Percentiles rank a stretch among this genome's conserved stretches.
These are phyloP conservation scores for Amaranthus tricolor DNA, from an alignment of 179 eudicot species.

Conservation along the genomic window DNA sequence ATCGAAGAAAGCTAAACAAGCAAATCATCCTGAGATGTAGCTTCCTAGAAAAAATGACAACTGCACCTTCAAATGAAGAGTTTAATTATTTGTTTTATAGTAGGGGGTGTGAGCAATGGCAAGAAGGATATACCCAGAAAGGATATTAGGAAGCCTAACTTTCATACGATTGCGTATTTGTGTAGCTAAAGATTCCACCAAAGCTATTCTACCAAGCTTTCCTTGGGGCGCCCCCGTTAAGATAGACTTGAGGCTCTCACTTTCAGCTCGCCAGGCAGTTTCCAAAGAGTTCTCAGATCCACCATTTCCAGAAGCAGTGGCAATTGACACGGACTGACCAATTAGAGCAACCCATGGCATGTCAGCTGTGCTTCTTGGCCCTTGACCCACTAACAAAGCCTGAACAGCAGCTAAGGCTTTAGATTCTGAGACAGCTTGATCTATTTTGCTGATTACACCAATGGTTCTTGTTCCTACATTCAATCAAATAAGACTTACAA, in stretches of 20 bases:
- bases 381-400: conserved; percentile 90
- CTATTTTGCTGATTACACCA: conserved; percentile 97
- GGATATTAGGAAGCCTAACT: conserved; percentile 88
- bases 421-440: conserved; percentile 91
- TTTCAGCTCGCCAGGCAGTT: conserved; percentile 99
- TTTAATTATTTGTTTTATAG: neutral
- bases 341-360: conserved; percentile 98
- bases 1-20: too few species aligned
- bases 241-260: conserved; percentile 95
- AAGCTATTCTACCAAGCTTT: conserved; percentile 93
- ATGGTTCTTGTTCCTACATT: conserved; percentile 86
- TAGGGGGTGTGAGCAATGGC: conserved; percentile 11
- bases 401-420: conserved; percentile 97
- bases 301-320: conserved; percentile 78
- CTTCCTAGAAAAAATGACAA: neutral
- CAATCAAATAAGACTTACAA: conserved; percentile 1
- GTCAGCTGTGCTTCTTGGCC: conserved; percentile 91
- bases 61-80: neutral
- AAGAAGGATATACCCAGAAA: conserved; percentile 62
- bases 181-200: conserved; percentile 87
- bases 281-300: conserved; percentile 89
- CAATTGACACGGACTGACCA: conserved; percentile 97
- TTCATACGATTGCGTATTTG: conserved; percentile 95
- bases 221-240: conserved; percentile 86
- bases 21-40: neutral